Evolutionary conservation across 176 grass and related monocot genomes (phyloP), one percentile per base, ranked within the genome.

Genomic region (Oryza glaberrima): DNA sequence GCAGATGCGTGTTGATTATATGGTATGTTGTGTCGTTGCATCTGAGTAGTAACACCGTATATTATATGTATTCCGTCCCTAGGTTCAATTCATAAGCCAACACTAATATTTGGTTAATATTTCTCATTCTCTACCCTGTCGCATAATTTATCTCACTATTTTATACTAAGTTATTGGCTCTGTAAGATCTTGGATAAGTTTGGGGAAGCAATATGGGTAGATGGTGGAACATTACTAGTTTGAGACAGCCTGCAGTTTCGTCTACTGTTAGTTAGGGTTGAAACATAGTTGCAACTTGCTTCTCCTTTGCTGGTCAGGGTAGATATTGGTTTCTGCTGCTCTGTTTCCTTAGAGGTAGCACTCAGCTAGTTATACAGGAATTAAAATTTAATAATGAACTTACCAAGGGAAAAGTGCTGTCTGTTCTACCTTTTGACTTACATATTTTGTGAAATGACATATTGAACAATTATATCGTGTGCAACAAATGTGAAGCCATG

Each of bases 1-100:
- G 70, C 91, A 99, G 75, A 94, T 99, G 94, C 93, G 88, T 71
- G 89, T 99, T 84, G 96, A 99, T 80, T 99, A 96, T 86, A 96
- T 99, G 91, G 93, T 99, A 86, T 52, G 84, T 76, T 77, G 28
- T 22, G 13, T 68, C 3, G 4, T 75, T 90, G 72, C 68, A 69
- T 82, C 74, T 52, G 38, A 73, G 75, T 48, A 69, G 61, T 74
- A 52, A 43, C 40, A 69, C 26, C 81, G 28, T 47, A 63, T 41
- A 34, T 25, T 58, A 45, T 66, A 36, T 77, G 54, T 34, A 58
- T 86, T 61, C 68, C 73, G 63, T 68, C 66, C 49, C 38, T 56
- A 16, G 58, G 36, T 52, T 72, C 14, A 34, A 14, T 82, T 73
- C 26, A 58, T 38, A 78, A 60, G 10, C 72, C 28, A 15, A 9